Evolutionary conservation across 2,329 filamentous ascomycete species (phyloP), one percentile per base, ranked within the genome.

Genomic region (Alternaria sp.): DNA sequence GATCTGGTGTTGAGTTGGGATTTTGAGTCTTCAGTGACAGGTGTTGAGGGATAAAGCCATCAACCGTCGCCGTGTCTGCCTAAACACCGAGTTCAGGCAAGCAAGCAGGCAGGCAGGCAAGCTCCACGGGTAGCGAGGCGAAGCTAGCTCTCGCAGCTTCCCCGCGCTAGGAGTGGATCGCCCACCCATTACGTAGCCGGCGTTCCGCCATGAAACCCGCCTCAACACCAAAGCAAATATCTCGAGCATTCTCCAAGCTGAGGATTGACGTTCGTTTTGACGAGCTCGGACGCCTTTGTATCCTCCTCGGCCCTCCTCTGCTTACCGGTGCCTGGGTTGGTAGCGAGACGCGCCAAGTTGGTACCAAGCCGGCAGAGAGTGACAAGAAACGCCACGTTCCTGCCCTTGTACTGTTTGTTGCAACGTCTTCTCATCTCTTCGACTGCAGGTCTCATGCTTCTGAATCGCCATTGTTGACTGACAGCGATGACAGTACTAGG

Each of bases 291-390:
- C 14, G 8, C 18, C 16, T 10, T n/a, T 2, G 20, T 6, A 36
- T 34, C 30, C 8, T 36, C 30, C 12, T 43, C 32, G 52, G 44
- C 32, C 40, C 27, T 46, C 30, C 38, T 50, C 32, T 40, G 6
- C 49, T 34, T 52, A n/a, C 40, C 32, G 20, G 27, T 48, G 25
- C 40, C 36, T 59, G 50, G 50, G 30, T n/a, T 56, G 48, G 25
- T 30, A 59, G 52, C 56, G 52, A 51, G 32, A 41, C 52, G 66
- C 66, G 66, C 66, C 68, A 69, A 70, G 66, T 60, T 57, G 38
- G 40, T 68, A 67, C 68, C 68, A 68, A 72, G 68, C 63, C 67
- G 67, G 69, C 27, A 70, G 51, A 50, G 62, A 59, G 14, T 14
- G 45, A 55, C 59, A 70, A 65, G 65, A 49, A 60, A 67, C 60